A percentile compares a stretch with the other conserved stretches of the same genome.
Evolutionary conservation across 78 protist species (phyloP).

Genomic region (Dictyostelium firmibasis): DNA sequence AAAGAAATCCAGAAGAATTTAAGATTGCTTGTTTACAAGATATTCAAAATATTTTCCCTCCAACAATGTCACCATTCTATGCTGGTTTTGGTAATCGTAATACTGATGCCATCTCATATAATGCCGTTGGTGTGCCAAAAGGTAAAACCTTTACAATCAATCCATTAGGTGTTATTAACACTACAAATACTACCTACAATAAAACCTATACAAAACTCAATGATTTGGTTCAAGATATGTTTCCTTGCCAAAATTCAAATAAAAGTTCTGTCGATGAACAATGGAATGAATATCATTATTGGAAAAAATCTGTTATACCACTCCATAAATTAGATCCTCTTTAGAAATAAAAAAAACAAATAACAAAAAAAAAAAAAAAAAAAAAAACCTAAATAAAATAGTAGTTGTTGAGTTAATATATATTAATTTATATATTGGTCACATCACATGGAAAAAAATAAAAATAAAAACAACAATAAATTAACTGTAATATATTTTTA

Average conservation of each 20-base stretch:
- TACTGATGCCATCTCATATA: conserved; percentile 85
- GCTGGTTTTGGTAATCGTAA: conserved; percentile 98
- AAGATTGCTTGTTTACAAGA: conserved; percentile 91
- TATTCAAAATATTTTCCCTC: conserved; percentile 90
- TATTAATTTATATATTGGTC: not conserved
- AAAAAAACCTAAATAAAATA: not conserved
- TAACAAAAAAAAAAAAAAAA: not conserved
- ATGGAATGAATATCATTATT: conserved; percentile 80
- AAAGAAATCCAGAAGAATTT: conserved; percentile 95
- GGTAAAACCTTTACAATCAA: conserved; percentile 85
- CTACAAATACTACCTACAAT: conserved; percentile 75
- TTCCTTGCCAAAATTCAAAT: conserved; percentile 57
- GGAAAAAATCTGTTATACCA: conserved; percentile 70
- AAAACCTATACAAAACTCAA: conserved; percentile 72
- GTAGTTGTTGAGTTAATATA: not conserved
- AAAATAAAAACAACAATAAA: too few relatives aligned
- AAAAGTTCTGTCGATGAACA: conserved; percentile 51
- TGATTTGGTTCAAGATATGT: conserved; percentile 85
- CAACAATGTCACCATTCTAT: conserved; percentile 86
- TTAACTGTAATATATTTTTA: not conserved
- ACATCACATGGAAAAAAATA: not conserved
- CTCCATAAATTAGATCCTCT: conserved; percentile 62
- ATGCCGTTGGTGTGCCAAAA: conserved; percentile 81
- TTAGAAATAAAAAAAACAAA: not conserved
- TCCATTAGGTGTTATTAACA: conserved; percentile 73